phyloP scores from a whole-genome alignment of 2,329 filamentous ascomycete genomes.

The Nothopassalora personata region DNA sequence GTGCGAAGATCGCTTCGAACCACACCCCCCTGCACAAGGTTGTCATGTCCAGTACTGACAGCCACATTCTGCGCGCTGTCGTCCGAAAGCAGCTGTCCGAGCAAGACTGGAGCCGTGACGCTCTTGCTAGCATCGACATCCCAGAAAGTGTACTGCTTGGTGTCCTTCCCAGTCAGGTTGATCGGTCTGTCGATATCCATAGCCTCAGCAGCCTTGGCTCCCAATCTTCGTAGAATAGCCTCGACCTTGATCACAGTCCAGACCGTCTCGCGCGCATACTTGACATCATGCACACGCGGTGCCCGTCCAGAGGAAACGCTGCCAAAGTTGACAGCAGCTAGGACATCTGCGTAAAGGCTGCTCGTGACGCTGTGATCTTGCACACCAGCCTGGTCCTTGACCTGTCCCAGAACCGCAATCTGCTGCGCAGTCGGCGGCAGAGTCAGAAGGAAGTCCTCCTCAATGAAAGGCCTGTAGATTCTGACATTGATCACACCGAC shows the following conservation, averaged over 20 bases:
- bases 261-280: conserved; percentile 71
- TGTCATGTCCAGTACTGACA: conserved; percentile 56
- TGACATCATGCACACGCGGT: conserved; percentile 72
- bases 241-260: conserved; percentile 56
- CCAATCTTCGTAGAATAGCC: conserved; percentile 44
- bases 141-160: conserved; percentile 92
- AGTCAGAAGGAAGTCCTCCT: conserved; percentile 82
- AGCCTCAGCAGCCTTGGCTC: conserved; percentile 36
- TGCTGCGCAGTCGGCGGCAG: conserved; percentile 70
- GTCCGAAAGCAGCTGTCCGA: conserved; percentile 56
- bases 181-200: conserved; percentile 34
- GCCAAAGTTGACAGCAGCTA: conserved; percentile 78
- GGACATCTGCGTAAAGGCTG: conserved; percentile 83
- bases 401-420: conserved; percentile 84
- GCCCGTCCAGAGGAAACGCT: conserved; percentile 55
- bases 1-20: conserved; percentile 80
- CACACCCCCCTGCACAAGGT: conserved; percentile 66
- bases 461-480: conserved; percentile 89
- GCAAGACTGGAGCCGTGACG: conserved; percentile 56
- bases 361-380: conserved; percentile 73
- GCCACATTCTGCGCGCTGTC: conserved; percentile 59
- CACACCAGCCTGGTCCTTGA: conserved; percentile 66
- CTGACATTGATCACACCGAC: conserved; percentile 88
- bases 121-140: conserved; percentile 71
- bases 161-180: conserved; percentile 44